These are phyloP conservation scores for Dioscorea zingiberensis DNA, from an alignment of 106 monocot species.

Conservation along the genomic window DNA sequence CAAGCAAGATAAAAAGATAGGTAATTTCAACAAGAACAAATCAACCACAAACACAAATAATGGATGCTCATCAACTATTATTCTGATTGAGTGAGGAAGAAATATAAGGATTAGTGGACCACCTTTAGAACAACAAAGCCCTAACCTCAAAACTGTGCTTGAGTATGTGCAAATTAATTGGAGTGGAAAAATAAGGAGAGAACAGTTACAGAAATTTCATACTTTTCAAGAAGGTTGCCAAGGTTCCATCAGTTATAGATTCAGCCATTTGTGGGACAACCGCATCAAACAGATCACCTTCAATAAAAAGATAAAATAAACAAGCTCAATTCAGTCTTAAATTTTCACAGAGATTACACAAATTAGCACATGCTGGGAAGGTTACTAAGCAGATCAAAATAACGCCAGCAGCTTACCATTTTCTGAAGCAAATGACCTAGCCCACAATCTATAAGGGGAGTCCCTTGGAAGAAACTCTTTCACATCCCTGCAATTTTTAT, in stretches of 20 bases:
- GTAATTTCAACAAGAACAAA: too few species aligned
- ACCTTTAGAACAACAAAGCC: too few species aligned
- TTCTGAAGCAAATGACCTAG: constrained; percentile 76
- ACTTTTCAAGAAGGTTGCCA: constrained; percentile 88
- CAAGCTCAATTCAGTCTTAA: background rate
- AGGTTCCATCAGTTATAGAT: constrained; percentile 96
- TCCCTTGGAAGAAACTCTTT: constrained; percentile 27
- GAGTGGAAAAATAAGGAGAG: too few species aligned
- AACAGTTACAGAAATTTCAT: constrained; percentile 11
- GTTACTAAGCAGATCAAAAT: background rate
- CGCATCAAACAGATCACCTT: constrained; percentile 72
- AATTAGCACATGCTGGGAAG: background rate
- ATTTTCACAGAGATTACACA: background rate
- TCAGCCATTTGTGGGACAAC: constrained; percentile 97
- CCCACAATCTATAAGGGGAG: constrained; percentile 49
- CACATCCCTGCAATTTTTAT: constrained; percentile 35
- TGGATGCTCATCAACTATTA: too few species aligned
- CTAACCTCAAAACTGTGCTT: too few species aligned
- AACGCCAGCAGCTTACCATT: constrained; percentile 29
- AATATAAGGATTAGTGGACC: too few species aligned
- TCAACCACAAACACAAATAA: too few species aligned
- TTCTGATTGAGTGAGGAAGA: too few species aligned
- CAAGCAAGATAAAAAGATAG: too few species aligned
- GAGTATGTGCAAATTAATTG: too few species aligned
- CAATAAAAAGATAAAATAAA: constrained; percentile 10